Conservation (phyloP, 495 filamentous ascomycete genomes). For the Aspergillus saccharolyticus region DNA sequence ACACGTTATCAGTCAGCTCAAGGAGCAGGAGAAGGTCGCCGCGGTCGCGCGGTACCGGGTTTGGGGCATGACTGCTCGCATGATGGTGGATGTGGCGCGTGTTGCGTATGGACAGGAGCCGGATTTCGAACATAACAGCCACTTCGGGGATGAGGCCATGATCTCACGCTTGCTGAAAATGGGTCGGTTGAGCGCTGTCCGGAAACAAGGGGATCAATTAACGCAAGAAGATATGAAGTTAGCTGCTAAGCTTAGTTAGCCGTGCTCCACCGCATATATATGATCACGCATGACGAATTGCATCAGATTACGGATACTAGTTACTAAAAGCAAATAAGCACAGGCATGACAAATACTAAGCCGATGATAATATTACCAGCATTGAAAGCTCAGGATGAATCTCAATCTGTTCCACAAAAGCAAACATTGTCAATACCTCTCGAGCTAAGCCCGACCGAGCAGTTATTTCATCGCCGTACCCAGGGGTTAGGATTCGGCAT, state of each 20-base stretch:
- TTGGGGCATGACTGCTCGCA: conserved; percentile 88
- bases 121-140: conserved; percentile 76
- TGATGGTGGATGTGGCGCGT: conserved; percentile 78
- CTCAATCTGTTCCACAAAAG: no score
- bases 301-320: no score
- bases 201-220: conserved; percentile 40
- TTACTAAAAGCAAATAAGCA: no score
- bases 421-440: no score
- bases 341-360: no score
- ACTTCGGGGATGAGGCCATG: conserved; percentile 75
- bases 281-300: background rate
- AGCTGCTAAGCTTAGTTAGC: conserved; percentile 47
- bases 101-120: conserved; percentile 77
- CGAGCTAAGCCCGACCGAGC: no score
- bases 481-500: no score
- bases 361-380: no score
- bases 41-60: conserved; percentile 62
- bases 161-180: conserved; percentile 56
- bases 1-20: conserved; percentile 30
- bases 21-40: conserved; percentile 36
- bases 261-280: background rate
- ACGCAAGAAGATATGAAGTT: conserved; percentile 55
- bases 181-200: conserved; percentile 57
- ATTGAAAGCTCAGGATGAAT: no score
- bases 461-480: no score